Evolutionary conservation across 306 rosid genomes (phyloP).

Genomic region (Cucumis hystrix): DNA sequence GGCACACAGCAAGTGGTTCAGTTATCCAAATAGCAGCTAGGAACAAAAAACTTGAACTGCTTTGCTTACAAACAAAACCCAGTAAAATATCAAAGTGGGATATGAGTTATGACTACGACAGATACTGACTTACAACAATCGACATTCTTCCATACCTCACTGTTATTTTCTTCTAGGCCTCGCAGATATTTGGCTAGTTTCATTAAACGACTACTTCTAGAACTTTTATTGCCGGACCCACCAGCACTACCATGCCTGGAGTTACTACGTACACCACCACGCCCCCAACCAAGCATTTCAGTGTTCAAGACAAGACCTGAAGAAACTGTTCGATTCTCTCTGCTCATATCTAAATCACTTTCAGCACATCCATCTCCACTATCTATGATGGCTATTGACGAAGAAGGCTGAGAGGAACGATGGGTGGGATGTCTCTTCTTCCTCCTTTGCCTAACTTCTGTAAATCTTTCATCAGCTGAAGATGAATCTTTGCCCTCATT

Average conservation of each 20-base stretch:
- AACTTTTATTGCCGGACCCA: constrained; percentile 52
- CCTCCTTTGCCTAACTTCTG: constrained; percentile 45
- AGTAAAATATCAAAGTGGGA: not conserved
- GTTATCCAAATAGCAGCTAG: not conserved
- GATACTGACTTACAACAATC: not conserved
- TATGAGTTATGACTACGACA: not conserved
- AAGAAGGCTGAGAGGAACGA: constrained; percentile 65
- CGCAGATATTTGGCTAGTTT: constrained; percentile 66
- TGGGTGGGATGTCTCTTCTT: constrained; percentile 47
- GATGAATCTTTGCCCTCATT: constrained; percentile 54
- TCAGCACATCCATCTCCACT: constrained; percentile 59
- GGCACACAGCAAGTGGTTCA: constrained; percentile 12
- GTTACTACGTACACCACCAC: constrained; percentile 81
- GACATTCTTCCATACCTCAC: constrained; percentile 40
- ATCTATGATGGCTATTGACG: constrained; percentile 53
- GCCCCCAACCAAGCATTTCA: constrained; percentile 82
- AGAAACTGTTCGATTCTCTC: constrained; percentile 49
- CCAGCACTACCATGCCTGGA: constrained; percentile 65
- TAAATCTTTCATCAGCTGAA: constrained; percentile 51
- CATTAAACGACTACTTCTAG: constrained; percentile 54
- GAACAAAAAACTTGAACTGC: not conserved
- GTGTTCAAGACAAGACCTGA: constrained; percentile 55
- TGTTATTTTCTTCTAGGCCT: constrained; percentile 45
- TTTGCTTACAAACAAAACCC: not conserved
- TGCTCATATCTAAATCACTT: constrained; percentile 49